Percentiles rank a stretch among this genome's conserved stretches.
Evolutionary conservation across 2,329 filamentous ascomycete genomes (phyloP).

Genomic region (Trichoderma sp.): DNA sequence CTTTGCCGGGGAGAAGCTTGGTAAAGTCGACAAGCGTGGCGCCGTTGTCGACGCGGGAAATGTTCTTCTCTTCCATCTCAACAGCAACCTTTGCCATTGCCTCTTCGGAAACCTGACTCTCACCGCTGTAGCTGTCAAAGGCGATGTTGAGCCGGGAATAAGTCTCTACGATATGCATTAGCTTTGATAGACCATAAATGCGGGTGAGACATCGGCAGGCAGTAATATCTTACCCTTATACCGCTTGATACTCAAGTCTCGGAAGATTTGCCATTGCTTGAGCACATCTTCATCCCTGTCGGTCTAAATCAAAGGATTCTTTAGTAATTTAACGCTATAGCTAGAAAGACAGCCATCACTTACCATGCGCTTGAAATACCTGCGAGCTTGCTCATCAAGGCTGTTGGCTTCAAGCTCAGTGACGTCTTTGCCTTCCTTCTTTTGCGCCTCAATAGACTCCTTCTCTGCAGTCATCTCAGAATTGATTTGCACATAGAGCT

Average conservation of each 20-base stretch:
- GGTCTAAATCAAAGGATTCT: conserved; percentile 43
- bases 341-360: not conserved
- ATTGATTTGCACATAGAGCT: conserved; percentile 82
- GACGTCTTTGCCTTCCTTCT: conserved; percentile 57
- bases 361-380: conserved; percentile 69
- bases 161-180: conserved; percentile 47
- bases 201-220: not conserved
- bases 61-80: conserved; percentile 64
- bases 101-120: conserved; percentile 71
- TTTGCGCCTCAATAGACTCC: conserved; percentile 63
- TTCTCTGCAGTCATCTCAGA: conserved; percentile 68
- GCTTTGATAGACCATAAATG: not conserved
- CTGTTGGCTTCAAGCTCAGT: conserved; percentile 55
- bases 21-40: conserved; percentile 74
- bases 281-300: conserved; percentile 65
- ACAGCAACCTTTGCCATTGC: conserved; percentile 67
- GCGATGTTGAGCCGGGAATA: conserved; percentile 72
- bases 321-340: not conserved
- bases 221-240: conserved; percentile 51
- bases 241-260: conserved; percentile 67
- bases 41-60: conserved; percentile 72
- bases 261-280: conserved; percentile 66
- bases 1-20: conserved; percentile 67
- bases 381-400: conserved; percentile 74
- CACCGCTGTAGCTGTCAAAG: conserved; percentile 68